Percentiles rank a stretch among this genome's conserved stretches.
Evolutionary conservation across 2,329 filamentous ascomycete genomes (phyloP).

Genomic region (Fusarium anguioides): DNA sequence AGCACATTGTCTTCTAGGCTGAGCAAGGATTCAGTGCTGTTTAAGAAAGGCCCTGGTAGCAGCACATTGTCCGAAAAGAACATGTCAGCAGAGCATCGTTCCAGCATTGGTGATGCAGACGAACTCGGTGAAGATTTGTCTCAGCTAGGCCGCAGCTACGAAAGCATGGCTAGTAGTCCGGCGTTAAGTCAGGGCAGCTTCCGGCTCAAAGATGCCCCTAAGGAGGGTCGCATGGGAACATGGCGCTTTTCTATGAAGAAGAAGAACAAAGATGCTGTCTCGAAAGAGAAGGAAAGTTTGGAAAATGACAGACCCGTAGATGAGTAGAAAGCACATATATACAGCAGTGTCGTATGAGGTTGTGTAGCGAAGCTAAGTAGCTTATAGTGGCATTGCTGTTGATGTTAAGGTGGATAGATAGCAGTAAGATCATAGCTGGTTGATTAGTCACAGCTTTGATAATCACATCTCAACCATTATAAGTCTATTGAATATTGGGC

Average conservation of each 20-base stretch:
- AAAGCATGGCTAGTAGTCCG: conserved; percentile 68
- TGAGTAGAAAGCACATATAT: conserved; percentile 36
- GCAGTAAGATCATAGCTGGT: conserved; percentile 20
- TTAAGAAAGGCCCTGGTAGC: conserved; percentile 70
- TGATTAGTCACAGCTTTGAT: conserved; percentile 15
- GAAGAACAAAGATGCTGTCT: conserved; percentile 62
- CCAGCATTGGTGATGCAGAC: conserved; percentile 68
- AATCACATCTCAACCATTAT: conserved; percentile 16
- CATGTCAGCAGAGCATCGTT: conserved; percentile 63
- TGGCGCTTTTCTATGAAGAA: conserved; percentile 71
- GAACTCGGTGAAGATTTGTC: conserved; percentile 60
- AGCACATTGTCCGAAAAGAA: conserved; percentile 68
- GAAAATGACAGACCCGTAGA: conserved; percentile 59
- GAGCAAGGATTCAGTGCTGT: conserved; percentile 64
- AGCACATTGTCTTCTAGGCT: conserved; percentile 65
- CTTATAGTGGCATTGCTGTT: conserved; percentile 8
- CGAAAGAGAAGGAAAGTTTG: conserved; percentile 62
- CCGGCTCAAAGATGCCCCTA: conserved; percentile 52
- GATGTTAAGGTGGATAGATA: conserved; percentile 7
- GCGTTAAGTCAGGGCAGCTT: conserved; percentile 64
- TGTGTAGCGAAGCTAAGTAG: conserved; percentile 11
- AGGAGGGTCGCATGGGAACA: conserved; percentile 61
- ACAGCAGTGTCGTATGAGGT: not conserved
- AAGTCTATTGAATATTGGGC: not conserved
- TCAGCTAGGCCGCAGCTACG: conserved; percentile 62